Conservation (phyloP, 1,284 basidiomycete genomes). For the Leccinum pachyderme region DNA sequence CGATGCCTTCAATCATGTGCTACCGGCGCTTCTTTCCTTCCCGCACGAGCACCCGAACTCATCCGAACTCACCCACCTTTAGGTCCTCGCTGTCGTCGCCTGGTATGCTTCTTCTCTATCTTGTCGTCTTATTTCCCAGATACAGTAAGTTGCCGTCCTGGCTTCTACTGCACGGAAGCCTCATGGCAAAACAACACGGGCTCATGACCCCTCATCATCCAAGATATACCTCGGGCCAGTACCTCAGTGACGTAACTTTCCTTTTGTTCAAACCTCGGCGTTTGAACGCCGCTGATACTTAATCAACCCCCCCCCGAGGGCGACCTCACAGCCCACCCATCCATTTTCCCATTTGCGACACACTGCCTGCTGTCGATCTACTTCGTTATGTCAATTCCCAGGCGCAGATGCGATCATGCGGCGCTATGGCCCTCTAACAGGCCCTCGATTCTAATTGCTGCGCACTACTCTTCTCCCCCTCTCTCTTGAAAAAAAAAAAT, state of each 20-base stretch:
- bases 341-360: conserved; percentile 1
- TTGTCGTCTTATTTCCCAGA: neutral
- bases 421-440: conserved; percentile 5
- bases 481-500: neutral
- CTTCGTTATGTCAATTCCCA: neutral
- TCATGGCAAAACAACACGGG: conserved; percentile 10
- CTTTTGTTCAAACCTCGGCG: neutral
- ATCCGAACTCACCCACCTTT: conserved; percentile 12
- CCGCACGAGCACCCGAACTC: conserved; percentile 14
- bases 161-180: conserved; percentile 8
- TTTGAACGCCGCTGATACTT: neutral
- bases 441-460: neutral
- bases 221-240: neutral
- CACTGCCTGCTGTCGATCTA: conserved; percentile 3
- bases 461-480: neutral
- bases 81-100: neutral
- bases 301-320: neutral
- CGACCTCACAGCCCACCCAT: neutral
- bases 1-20: conserved; percentile 1
- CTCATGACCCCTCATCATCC: conserved; percentile 8
- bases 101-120: conserved; percentile 1
- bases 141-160: conserved; percentile 1
- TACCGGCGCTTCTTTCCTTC: conserved; percentile 11
- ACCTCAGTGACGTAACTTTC: neutral
- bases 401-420: neutral